phyloP scores from a whole-genome alignment of 2,329 filamentous ascomycete genomes.

The Claviceps sp. region DNA sequence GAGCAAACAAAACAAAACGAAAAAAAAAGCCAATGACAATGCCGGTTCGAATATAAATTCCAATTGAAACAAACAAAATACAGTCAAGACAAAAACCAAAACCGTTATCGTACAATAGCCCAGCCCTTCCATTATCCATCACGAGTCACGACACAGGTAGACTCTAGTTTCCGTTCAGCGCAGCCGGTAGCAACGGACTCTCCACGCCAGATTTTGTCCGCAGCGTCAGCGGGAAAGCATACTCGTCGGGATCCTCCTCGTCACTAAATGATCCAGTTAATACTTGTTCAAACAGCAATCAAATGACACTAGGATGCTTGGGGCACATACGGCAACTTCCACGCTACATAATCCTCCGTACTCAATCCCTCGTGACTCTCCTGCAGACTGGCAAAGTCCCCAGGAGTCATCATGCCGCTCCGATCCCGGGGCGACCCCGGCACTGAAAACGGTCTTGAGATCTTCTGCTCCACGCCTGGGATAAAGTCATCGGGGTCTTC shows the following conservation, averaged over 20 bases:
- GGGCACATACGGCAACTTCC: conserved; percentile 84
- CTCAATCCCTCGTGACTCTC: conserved; percentile 85
- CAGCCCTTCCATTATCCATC: not conserved
- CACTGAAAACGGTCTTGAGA: conserved; percentile 84
- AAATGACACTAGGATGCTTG: too few species aligned
- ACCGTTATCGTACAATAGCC: not conserved
- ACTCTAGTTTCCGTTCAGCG: conserved; percentile 10
- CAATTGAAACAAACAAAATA: not conserved
- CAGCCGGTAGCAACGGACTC: conserved; percentile 7
- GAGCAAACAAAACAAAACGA: too few species aligned
- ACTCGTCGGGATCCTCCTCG: conserved; percentile 79
- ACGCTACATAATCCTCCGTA: conserved; percentile 96
- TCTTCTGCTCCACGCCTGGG: conserved; percentile 85
- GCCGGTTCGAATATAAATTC: too few species aligned
- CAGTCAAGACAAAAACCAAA: not conserved
- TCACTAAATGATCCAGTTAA: conserved; percentile 40
- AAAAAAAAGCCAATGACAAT: too few species aligned
- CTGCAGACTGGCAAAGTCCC: conserved; percentile 92
- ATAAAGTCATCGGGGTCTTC: conserved; percentile 84
- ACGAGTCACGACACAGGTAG: not conserved
- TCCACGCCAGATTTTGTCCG: conserved; percentile 32
- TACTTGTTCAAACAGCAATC: not conserved
- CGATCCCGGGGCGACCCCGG: conserved; percentile 85
- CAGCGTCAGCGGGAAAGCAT: conserved; percentile 45
- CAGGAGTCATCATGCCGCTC: conserved; percentile 96